Conservation (phyloP, 345 rosid species). For the Gynandropsis gynandra region DNA sequence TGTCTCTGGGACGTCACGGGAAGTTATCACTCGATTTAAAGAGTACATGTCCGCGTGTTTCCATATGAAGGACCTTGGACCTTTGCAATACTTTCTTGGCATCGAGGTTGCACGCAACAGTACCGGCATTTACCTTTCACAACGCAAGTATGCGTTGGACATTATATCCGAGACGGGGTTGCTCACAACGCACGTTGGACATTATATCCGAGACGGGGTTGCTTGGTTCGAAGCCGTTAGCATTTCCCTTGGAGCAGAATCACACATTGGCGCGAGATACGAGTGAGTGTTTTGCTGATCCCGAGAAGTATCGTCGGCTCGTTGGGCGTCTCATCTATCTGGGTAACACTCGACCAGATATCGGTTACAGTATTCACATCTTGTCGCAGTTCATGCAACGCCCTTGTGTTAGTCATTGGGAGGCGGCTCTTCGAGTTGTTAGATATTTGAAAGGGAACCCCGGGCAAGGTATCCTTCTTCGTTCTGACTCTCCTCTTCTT, state of each 20-base stretch:
- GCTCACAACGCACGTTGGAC: too few species aligned
- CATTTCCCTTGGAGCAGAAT: neutral
- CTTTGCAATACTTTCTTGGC: slow-evolving; percentile 1
- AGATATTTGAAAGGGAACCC: neutral
- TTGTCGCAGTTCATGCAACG: slow-evolving; percentile 8
- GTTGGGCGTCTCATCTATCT: neutral
- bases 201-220: neutral
- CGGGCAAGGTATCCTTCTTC: neutral
- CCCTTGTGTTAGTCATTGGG: neutral
- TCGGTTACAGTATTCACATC: neutral
- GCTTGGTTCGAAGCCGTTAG: neutral
- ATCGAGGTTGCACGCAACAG: neutral
- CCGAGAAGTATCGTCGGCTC: neutral
- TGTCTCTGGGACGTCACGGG: neutral
- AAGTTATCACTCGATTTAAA: neutral
- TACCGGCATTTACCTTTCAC: neutral
- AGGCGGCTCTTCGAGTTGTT: neutral
- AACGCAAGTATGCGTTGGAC: slow-evolving; percentile 5
- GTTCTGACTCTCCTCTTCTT: neutral
- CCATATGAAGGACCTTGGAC: slow-evolving; percentile 4
- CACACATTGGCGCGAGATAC: too few species aligned
- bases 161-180: too few species aligned
- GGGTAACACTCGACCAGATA: neutral
- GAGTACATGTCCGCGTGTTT: neutral
- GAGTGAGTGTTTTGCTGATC: too few species aligned